Percentiles rank a stretch among this genome's conserved stretches.
Conservation (phyloP, 2,329 filamentous ascomycete species). For the Colletotrichum cereale region DNA sequence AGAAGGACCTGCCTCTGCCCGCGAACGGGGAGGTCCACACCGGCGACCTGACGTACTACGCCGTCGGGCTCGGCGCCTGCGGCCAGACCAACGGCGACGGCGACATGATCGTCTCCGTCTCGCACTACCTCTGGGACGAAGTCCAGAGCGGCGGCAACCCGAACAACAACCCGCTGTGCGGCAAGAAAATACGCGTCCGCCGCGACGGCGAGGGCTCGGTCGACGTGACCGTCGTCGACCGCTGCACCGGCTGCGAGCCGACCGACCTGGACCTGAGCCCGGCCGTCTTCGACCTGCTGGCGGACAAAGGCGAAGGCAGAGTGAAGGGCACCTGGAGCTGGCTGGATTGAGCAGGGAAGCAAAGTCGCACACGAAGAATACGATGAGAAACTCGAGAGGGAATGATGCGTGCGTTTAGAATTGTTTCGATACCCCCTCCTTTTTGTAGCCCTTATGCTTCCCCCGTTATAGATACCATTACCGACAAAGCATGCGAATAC, state of each 20-base stretch:
- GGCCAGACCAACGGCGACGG: conserved; percentile 65
- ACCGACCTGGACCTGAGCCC: conserved; percentile 64
- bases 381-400: neutral
- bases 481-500: conserved; percentile 14
- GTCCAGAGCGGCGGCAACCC: conserved; percentile 62
- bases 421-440: conserved; percentile 22
- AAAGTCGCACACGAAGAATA: neutral
- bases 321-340: conserved; percentile 54
- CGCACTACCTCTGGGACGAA: conserved; percentile 75
- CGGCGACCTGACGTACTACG: conserved; percentile 70
- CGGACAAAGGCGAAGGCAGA: conserved; percentile 54
- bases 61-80: conserved; percentile 76
- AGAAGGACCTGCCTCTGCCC: conserved; percentile 22
- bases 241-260: conserved; percentile 65
- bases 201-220: conserved; percentile 58
- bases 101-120: conserved; percentile 76
- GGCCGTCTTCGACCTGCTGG: conserved; percentile 60
- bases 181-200: conserved; percentile 72
- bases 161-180: conserved; percentile 68
- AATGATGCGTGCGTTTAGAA: conserved; percentile 13
- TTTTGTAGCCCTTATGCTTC: neutral
- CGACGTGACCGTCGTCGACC: conserved; percentile 76
- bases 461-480: conserved; percentile 10
- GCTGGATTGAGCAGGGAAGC: conserved; percentile 42
- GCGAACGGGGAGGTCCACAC: conserved; percentile 21